These are phyloP conservation scores for Paraphaeosphaeria sporulosa DNA, from an alignment of 2,329 filamentous ascomycete species.

Conservation along the genomic window DNA sequence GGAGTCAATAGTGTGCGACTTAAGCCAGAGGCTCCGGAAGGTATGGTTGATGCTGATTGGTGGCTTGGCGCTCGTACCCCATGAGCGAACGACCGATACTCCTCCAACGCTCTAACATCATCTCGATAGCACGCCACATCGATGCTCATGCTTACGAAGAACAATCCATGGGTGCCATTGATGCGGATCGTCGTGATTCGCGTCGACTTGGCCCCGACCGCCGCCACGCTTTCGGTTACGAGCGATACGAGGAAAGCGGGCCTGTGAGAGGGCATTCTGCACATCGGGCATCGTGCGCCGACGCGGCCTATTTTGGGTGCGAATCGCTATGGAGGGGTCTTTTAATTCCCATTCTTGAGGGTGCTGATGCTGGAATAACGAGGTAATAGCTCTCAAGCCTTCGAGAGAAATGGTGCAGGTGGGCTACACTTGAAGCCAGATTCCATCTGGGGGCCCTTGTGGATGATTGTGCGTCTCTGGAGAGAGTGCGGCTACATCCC, in stretches of 20 bases:
- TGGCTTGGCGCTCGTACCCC: too few relatives aligned
- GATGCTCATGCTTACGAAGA: not conserved
- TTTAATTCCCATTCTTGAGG: not conserved
- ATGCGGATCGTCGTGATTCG: not conserved
- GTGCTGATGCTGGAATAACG: not conserved
- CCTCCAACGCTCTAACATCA: too few relatives aligned
- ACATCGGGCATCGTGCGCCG: not conserved
- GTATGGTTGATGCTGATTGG: too few relatives aligned
- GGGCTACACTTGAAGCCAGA: too few relatives aligned
- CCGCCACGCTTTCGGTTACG: not conserved
- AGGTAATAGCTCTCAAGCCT: not conserved
- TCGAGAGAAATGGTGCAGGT: too few relatives aligned
- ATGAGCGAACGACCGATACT: too few relatives aligned
- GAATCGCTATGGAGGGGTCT: not conserved
- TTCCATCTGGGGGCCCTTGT: not conserved
- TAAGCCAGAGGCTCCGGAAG: too few relatives aligned
- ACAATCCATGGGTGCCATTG: too few relatives aligned
- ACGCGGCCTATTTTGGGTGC: not conserved
- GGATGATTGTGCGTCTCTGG: not conserved
- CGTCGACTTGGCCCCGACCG: not conserved
- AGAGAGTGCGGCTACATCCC: not conserved
- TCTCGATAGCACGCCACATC: too few relatives aligned
- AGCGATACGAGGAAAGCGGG: not conserved
- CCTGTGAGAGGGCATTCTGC: not conserved
- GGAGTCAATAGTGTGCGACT: too few relatives aligned